Percentiles rank a stretch among this genome's conserved stretches.
Conservation (phyloP, 257 asterid genomes). For the Solanum ossicruentum region DNA sequence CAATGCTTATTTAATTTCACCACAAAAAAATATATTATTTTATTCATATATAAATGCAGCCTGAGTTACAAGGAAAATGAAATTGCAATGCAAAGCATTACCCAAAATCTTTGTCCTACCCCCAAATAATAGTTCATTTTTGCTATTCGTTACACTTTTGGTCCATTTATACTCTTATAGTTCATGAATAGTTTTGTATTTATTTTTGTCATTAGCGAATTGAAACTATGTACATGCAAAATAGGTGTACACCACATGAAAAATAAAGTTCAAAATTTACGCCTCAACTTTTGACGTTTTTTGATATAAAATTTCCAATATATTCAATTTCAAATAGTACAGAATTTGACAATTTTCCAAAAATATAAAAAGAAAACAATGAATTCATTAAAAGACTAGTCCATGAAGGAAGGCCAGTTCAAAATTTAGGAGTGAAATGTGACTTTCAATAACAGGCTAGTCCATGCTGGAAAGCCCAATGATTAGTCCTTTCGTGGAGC, state of each 20-base stretch:
- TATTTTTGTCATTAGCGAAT: not conserved
- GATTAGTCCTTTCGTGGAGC: not conserved
- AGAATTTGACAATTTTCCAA: not conserved
- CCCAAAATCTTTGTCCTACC: not conserved
- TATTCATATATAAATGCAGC: not conserved
- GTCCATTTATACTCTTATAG: not conserved
- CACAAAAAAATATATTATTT: not conserved
- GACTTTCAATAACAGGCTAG: not conserved
- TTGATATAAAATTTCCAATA: no score
- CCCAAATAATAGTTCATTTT: not conserved
- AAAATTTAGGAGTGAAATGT: not conserved
- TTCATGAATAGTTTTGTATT: not conserved
- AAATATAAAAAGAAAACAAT: not conserved
- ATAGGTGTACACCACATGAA: not conserved
- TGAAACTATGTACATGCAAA: not conserved
- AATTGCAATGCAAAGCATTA: not conserved
- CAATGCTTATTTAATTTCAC: not conserved
- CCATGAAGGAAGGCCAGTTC: not conserved
- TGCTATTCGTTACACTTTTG: not conserved
- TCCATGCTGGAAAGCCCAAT: not conserved
- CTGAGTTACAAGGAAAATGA: not conserved
- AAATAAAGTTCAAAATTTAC: no score
- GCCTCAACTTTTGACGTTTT: no score
- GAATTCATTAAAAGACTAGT: not conserved
- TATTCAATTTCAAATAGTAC: not conserved